Evolutionary conservation across 2,329 filamentous ascomycete species (phyloP).

Genomic region (Taxawa tesnikishii): DNA sequence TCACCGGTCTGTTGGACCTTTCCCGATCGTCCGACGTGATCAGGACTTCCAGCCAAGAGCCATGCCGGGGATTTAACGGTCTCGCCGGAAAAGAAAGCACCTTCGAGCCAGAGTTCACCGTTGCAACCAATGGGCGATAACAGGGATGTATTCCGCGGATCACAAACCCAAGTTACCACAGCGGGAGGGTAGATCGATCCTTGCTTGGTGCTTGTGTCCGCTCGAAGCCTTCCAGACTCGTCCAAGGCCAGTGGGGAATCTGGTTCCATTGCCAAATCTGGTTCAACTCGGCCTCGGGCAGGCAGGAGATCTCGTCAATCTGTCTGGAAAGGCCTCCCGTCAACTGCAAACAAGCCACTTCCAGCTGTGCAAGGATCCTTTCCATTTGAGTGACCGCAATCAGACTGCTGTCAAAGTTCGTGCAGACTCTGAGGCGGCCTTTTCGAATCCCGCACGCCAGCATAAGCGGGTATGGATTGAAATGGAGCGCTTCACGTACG

Average conservation of each 20-base stretch:
- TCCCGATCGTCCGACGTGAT: conserved; percentile 4
- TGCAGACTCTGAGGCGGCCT: conserved; percentile 26
- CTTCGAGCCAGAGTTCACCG: conserved; percentile 9
- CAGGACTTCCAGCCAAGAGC: conserved; percentile 6
- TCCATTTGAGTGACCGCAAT: conserved; percentile 5
- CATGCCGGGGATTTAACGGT: conserved; percentile 18
- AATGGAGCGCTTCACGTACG: conserved; percentile 12
- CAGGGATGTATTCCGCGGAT: conserved; percentile 11
- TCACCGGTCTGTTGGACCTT: conserved; percentile 12
- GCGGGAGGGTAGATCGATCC: conserved; percentile 4
- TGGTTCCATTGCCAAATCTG: conserved; percentile 7
- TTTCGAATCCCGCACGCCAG: conserved; percentile 31
- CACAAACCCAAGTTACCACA: conserved; percentile 15
- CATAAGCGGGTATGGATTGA: conserved; percentile 34
- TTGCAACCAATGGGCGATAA: conserved; percentile 26
- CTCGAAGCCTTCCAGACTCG: background rate
- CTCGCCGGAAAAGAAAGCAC: conserved; percentile 1
- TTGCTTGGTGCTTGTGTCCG: background rate
- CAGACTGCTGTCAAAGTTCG: conserved; percentile 7
- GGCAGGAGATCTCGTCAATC: conserved; percentile 4
- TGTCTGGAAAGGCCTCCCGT: conserved; percentile 1
- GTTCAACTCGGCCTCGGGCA: conserved; percentile 4
- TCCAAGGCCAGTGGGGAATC: conserved; percentile 1
- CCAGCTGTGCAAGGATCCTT: conserved; percentile 7
- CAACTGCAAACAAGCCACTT: conserved; percentile 5